A percentile compares a stretch with the other conserved stretches of the same genome.
phyloP scores from a whole-genome alignment of 805 yeast genomes.

The Sugiyamaella chiloensis region DNA sequence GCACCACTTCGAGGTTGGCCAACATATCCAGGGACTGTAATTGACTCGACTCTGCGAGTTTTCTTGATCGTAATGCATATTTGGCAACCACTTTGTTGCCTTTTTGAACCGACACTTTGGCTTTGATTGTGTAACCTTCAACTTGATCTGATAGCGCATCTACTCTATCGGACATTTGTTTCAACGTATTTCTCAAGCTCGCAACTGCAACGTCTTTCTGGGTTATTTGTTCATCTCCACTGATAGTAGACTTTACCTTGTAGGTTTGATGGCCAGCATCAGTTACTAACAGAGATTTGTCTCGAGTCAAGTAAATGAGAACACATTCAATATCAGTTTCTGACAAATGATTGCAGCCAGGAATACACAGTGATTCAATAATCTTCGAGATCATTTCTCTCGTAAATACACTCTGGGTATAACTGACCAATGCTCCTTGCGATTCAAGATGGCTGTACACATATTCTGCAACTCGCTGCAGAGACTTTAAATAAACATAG shows the following conservation, averaged over 20 bases:
- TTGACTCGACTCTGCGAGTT: constrained; percentile 37
- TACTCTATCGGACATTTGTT: constrained; percentile 24
- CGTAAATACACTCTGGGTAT: constrained; percentile 20
- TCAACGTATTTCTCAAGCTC: constrained; percentile 20
- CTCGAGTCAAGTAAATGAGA: constrained; percentile 26
- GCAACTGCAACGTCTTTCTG: constrained; percentile 27
- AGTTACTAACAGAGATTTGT: constrained; percentile 18
- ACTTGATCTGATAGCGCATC: constrained; percentile 21
- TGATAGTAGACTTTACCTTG: constrained; percentile 3
- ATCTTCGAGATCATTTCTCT: constrained; percentile 10
- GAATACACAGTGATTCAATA: not conserved
- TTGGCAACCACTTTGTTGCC: constrained; percentile 33
- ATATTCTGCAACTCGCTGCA: constrained; percentile 18
- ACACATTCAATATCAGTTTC: constrained; percentile 27
- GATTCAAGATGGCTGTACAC: constrained; percentile 11
- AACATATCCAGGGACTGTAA: constrained; percentile 33
- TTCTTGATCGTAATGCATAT: constrained; percentile 36
- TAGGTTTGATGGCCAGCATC: constrained; percentile 12
- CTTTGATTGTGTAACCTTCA: constrained; percentile 11
- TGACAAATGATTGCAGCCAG: constrained; percentile 9
- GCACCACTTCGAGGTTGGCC: constrained; percentile 39
- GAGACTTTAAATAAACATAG: constrained; percentile 25
- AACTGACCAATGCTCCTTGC: constrained; percentile 7
- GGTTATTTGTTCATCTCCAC: constrained; percentile 10
- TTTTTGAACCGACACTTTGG: constrained; percentile 25